Evolutionary conservation across 306 rosid species (phyloP).

Genomic region (Quillaja saponaria): DNA sequence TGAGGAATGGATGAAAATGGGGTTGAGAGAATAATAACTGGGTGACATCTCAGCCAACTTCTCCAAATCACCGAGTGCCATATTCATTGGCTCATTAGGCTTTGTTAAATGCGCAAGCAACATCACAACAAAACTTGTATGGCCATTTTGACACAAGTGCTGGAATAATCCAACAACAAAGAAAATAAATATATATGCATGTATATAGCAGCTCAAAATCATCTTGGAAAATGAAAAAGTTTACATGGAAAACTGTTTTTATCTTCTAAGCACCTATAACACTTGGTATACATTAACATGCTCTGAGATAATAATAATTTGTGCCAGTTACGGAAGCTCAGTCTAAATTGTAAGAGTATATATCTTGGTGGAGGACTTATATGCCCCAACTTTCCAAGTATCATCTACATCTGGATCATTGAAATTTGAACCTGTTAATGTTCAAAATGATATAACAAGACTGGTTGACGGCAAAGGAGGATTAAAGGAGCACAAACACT

Average conservation of each 20-base stretch:
- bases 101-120: not conserved
- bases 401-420: slow-evolving; percentile 35
- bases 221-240: slow-evolving; percentile 16
- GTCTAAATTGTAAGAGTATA: slow-evolving; percentile 1
- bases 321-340: slow-evolving; percentile 21
- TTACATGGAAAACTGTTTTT: slow-evolving; percentile 22
- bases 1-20: too few relatives aligned
- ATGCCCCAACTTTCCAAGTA: slow-evolving; percentile 36
- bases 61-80: too few relatives aligned
- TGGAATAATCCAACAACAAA: not conserved
- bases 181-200: not conserved
- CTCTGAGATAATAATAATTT: not conserved
- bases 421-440: slow-evolving; percentile 28
- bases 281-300: slow-evolving; percentile 23
- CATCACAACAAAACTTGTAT: not conserved
- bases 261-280: slow-evolving; percentile 14
- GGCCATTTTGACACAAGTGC: not conserved
- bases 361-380: slow-evolving; percentile 29
- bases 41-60: too few relatives aligned
- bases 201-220: slow-evolving; percentile 3
- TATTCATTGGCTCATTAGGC: too few relatives aligned
- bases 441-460: slow-evolving; percentile 24
- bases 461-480: slow-evolving; percentile 6
- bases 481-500: slow-evolving; percentile 10
- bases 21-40: too few relatives aligned